phyloP scores from a whole-genome alignment of 768 basidiomycete species.

The Royoungia palumana region DNA sequence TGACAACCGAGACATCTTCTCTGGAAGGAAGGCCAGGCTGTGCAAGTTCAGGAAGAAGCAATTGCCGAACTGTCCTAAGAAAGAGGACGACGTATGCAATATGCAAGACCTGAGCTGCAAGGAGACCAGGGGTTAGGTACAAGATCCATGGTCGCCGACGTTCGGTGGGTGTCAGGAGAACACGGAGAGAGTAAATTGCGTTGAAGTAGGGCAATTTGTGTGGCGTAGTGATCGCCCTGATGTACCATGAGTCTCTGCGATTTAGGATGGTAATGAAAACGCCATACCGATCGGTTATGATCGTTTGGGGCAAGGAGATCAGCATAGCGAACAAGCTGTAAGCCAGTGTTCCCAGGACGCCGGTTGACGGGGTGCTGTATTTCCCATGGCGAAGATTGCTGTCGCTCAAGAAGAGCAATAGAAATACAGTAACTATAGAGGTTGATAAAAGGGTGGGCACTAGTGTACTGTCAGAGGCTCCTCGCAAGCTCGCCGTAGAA shows the following conservation, averaged over 20 bases:
- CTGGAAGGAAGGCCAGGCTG: constrained; percentile 30
- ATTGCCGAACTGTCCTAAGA: constrained; percentile 40
- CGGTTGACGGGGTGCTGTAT: constrained; percentile 61
- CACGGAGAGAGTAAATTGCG: constrained; percentile 54
- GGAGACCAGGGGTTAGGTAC: constrained; percentile 72
- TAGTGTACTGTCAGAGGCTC: constrained; percentile 40
- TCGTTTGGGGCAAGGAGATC: constrained; percentile 62
- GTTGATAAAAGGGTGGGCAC: constrained; percentile 52
- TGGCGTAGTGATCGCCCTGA: constrained; percentile 80
- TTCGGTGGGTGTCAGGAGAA: constrained; percentile 80
- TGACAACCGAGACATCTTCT: constrained; percentile 46
- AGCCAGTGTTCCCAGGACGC: constrained; percentile 56
- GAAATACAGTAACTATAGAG: constrained; percentile 51
- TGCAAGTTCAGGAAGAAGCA: constrained; percentile 57
- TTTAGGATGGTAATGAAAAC: not conserved
- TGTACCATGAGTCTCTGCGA: not conserved
- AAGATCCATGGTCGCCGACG: constrained; percentile 74
- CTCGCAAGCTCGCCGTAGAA: constrained; percentile 10
- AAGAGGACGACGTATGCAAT: constrained; percentile 45
- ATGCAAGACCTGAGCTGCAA: constrained; percentile 42
- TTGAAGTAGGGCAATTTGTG: constrained; percentile 67
- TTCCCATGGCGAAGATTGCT: constrained; percentile 58
- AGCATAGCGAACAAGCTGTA: constrained; percentile 68
- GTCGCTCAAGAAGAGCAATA: constrained; percentile 57
- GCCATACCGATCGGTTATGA: constrained; percentile 72